Evolutionary conservation across 495 filamentous ascomycete genomes (phyloP).

Genomic region (Tirmania nivea): DNA sequence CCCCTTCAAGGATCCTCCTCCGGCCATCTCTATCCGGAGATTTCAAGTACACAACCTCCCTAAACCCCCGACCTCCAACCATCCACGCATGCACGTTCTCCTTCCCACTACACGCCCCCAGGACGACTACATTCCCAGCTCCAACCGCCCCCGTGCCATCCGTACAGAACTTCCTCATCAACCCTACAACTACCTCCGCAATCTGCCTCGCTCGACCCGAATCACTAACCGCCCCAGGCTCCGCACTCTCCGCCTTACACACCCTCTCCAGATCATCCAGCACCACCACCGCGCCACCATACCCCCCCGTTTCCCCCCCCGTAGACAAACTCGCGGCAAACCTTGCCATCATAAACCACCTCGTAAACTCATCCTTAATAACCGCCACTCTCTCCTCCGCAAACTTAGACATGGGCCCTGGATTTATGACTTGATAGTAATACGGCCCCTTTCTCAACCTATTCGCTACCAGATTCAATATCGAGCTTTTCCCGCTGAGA

Average conservation of each 20-base stretch:
- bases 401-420: constrained; percentile 22
- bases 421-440: constrained; percentile 15
- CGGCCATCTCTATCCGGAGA: constrained; percentile 87
- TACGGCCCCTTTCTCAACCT: constrained; percentile 14
- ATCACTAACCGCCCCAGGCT: constrained; percentile 41
- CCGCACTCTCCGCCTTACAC: constrained; percentile 81
- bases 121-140: constrained; percentile 50
- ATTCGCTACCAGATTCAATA: constrained; percentile 31
- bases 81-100: constrained; percentile 65
- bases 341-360: constrained; percentile 65
- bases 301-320: constrained; percentile 29
- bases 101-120: constrained; percentile 69
- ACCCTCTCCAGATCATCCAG: constrained; percentile 84
- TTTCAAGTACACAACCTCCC: constrained; percentile 63
- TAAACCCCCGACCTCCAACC: constrained; percentile 55
- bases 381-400: constrained; percentile 74
- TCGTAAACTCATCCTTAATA: constrained; percentile 68
- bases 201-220: constrained; percentile 80
- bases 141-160: constrained; percentile 14
- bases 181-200: constrained; percentile 67
- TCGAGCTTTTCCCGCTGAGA: constrained; percentile 68
- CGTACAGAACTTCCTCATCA: constrained; percentile 60
- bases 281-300: constrained; percentile 61
- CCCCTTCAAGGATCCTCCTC: constrained; percentile 54
- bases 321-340: constrained; percentile 41